Conservation (phyloP, 1,284 basidiomycete species). For the Psilocybe mexicana region DNA sequence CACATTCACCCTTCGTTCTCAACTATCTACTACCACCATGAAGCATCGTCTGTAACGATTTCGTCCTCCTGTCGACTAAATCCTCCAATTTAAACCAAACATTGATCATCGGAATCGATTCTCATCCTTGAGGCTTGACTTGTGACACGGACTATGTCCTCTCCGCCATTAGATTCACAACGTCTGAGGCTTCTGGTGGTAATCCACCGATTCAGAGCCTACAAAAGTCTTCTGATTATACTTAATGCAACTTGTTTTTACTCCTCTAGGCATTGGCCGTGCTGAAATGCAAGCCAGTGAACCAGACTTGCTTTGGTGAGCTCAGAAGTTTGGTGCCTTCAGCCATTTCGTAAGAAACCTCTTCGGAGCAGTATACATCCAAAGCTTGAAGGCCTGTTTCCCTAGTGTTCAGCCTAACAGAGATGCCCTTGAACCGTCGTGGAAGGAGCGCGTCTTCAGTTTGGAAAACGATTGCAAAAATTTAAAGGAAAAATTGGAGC, state of each 20-base stretch:
- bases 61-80: too few relatives aligned
- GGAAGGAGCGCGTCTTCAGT: slow-evolving; percentile 46
- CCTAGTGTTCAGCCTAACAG: background rate
- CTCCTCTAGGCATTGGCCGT: slow-evolving; percentile 36
- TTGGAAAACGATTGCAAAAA: slow-evolving; percentile 43
- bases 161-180: background rate
- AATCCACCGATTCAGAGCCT: background rate
- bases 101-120: background rate
- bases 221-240: background rate
- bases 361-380: slow-evolving; percentile 27
- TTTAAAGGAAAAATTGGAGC: slow-evolving; percentile 41
- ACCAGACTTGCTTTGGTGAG: slow-evolving; percentile 46
- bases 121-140: background rate
- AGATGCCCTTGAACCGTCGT: slow-evolving; percentile 31
- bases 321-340: background rate
- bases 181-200: slow-evolving; percentile 5
- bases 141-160: background rate
- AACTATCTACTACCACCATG: too few relatives aligned
- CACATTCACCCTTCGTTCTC: too few relatives aligned
- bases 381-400: slow-evolving; percentile 41
- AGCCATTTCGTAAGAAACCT: background rate
- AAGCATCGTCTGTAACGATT: too few relatives aligned
- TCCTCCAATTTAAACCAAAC: too few relatives aligned
- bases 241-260: background rate
- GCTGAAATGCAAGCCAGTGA: slow-evolving; percentile 40